Percentiles rank a stretch among this genome's conserved stretches.
These are phyloP conservation scores for Starmerella geochares DNA, from an alignment of 805 yeast genomes.

Conservation along the genomic window DNA sequence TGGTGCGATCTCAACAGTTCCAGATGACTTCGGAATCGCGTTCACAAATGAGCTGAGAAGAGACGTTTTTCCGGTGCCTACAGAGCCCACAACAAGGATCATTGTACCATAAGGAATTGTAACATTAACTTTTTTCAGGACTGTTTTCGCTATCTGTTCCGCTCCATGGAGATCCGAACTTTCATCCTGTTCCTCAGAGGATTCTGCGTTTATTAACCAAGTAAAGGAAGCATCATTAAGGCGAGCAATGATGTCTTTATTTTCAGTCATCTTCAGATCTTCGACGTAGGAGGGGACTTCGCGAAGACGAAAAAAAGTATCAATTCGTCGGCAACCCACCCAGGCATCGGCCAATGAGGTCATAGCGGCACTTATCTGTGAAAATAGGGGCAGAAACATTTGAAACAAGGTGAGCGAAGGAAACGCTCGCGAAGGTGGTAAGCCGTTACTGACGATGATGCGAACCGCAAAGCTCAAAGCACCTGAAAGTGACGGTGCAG, in stretches of 20 bases:
- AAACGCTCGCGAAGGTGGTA: constrained; percentile 17
- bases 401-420: constrained; percentile 21
- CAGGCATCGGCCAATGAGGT: constrained; percentile 34
- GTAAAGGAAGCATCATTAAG: constrained; percentile 12
- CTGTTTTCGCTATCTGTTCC: background rate
- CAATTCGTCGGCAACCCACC: constrained; percentile 26
- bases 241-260: background rate
- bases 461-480: constrained; percentile 18
- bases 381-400: constrained; percentile 14
- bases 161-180: background rate
- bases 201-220: constrained; percentile 11
- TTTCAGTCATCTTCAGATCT: background rate
- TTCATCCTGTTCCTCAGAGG: background rate
- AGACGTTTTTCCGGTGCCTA: constrained; percentile 74
- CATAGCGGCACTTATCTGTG: constrained; percentile 38
- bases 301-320: constrained; percentile 29
- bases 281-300: constrained; percentile 31
- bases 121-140: constrained; percentile 41
- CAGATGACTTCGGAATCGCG: constrained; percentile 47
- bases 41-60: constrained; percentile 64
- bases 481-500: constrained; percentile 19
- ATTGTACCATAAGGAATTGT: constrained; percentile 53
- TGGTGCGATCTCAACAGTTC: constrained; percentile 45
- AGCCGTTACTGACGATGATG: constrained; percentile 8
- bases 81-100: constrained; percentile 62